These are phyloP conservation scores for Phlegmacium glaucopus DNA, from an alignment of 768 basidiomycete species.

Conservation along the genomic window DNA sequence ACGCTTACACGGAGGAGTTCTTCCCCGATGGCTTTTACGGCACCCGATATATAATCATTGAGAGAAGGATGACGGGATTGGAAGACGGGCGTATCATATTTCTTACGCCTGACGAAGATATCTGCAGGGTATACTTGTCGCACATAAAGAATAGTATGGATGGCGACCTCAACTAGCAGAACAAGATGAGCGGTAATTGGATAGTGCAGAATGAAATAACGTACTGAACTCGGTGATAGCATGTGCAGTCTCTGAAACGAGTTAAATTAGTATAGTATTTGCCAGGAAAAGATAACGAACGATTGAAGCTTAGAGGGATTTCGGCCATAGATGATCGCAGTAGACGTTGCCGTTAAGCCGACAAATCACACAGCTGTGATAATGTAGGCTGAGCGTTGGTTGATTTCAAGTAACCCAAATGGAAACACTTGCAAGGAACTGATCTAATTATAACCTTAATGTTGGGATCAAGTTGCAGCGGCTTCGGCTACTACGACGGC, in stretches of 20 bases:
- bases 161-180: conserved; percentile 81
- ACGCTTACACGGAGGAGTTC: conserved; percentile 64
- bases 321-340: conserved; percentile 24
- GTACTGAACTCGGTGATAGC: conserved; percentile 73
- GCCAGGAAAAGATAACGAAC: conserved; percentile 8
- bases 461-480: too few species aligned
- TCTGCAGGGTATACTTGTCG: conserved; percentile 89
- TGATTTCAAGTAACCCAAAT: too few species aligned
- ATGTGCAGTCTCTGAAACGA: conserved; percentile 50
- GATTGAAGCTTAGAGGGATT: conserved; percentile 28
- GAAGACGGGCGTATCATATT: conserved; percentile 88
- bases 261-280: neutral
- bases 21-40: conserved; percentile 75
- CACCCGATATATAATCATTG: conserved; percentile 87
- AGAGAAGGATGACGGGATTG: conserved; percentile 91
- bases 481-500: too few species aligned
- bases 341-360: too few species aligned
- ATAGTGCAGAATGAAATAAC: conserved; percentile 17
- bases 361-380: neutral
- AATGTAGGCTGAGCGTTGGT: too few species aligned
- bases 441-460: too few species aligned
- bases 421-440: too few species aligned
- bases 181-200: neutral
- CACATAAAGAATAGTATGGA: conserved; percentile 89
- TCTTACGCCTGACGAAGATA: conserved; percentile 82